phyloP scores from a whole-genome alignment of 2,329 filamentous ascomycete genomes.

The Blumeria hordei region DNA sequence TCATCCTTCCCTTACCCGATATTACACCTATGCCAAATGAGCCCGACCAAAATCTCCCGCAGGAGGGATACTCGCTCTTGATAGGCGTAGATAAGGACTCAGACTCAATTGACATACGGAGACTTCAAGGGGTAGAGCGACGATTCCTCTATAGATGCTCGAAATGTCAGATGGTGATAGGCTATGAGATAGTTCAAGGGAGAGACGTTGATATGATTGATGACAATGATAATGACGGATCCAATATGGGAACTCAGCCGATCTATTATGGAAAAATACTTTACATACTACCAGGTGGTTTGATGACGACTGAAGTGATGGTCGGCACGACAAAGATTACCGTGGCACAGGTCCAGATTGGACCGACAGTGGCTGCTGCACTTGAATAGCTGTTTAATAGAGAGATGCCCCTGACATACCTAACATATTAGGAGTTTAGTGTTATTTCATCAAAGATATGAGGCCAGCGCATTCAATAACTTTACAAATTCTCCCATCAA shows the following conservation, averaged over 20 bases:
- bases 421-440: too few species aligned
- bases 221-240: conserved; percentile 4
- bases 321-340: conserved; percentile 13
- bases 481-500: too few species aligned
- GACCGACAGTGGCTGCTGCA: not conserved
- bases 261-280: conserved; percentile 20
- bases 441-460: too few species aligned
- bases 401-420: not conserved
- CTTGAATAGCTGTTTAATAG: too few species aligned
- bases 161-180: conserved; percentile 34
- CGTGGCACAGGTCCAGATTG: conserved; percentile 14
- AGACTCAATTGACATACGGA: conserved; percentile 25
- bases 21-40: conserved; percentile 4
- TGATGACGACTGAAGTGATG: conserved; percentile 34
- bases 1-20: conserved; percentile 30
- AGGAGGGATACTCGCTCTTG: conserved; percentile 22
- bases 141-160: conserved; percentile 31
- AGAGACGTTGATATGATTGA: conserved; percentile 4
- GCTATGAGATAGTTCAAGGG: conserved; percentile 26
- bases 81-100: conserved; percentile 23
- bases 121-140: conserved; percentile 44
- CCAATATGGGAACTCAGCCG: conserved; percentile 7
- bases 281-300: conserved; percentile 34
- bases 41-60: conserved; percentile 6
- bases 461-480: too few species aligned